Evolutionary conservation across 179 eudicot genomes (phyloP).

Genomic region (Heliamphora pulchella): DNA sequence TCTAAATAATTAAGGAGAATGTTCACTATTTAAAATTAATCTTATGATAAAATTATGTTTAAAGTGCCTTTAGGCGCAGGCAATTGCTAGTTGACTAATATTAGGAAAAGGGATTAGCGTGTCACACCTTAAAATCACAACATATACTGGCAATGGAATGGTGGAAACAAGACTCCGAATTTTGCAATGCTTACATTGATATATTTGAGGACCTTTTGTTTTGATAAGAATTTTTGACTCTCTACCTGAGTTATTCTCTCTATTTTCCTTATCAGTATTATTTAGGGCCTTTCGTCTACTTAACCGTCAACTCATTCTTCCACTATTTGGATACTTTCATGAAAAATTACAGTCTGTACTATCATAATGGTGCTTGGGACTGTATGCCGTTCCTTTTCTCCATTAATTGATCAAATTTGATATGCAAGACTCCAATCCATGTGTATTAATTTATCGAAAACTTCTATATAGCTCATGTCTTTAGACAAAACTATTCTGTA

Average conservation of each 20-base stretch:
- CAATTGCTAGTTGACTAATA: too few relatives aligned
- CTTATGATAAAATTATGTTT: too few relatives aligned
- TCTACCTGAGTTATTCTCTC: not conserved
- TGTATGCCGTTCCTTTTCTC: not conserved
- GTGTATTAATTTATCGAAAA: not conserved
- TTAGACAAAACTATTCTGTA: not conserved
- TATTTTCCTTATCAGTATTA: not conserved
- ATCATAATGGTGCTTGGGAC: slow-evolving; percentile 7
- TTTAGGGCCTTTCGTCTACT: not conserved
- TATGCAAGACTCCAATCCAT: not conserved
- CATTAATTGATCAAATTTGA: not conserved
- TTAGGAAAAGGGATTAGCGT: too few relatives aligned
- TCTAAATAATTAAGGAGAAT: too few relatives aligned
- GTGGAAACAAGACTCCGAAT: not conserved
- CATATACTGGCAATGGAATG: not conserved
- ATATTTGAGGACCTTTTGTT: not conserved
- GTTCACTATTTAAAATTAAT: too few relatives aligned
- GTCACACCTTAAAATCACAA: not conserved
- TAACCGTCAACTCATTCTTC: not conserved
- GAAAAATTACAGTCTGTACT: not conserved
- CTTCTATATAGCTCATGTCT: not conserved
- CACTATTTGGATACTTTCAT: not conserved
- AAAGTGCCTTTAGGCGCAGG: too few relatives aligned
- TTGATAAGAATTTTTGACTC: not conserved
- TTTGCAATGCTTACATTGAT: not conserved